Percentiles rank a stretch among this genome's conserved stretches.
Conservation (phyloP, 768 basidiomycete species). For the Boletus fagicola region DNA sequence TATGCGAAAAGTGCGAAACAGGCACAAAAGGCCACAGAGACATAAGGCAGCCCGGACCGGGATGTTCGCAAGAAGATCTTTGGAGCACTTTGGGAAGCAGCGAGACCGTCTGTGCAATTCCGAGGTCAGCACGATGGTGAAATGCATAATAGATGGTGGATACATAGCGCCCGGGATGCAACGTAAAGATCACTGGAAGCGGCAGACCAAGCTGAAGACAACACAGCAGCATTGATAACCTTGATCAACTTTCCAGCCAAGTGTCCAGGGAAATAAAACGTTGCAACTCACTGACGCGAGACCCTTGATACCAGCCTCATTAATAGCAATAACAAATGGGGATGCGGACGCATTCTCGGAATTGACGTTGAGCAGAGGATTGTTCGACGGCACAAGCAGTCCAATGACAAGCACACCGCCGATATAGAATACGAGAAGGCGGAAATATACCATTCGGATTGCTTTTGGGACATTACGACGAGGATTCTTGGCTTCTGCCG, state of each 20-base stretch:
- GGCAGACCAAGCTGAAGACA: slow-evolving; percentile 44
- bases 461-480: slow-evolving; percentile 37
- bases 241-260: background rate
- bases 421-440: slow-evolving; percentile 35
- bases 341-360: slow-evolving; percentile 41
- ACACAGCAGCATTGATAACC: slow-evolving; percentile 34
- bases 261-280: background rate
- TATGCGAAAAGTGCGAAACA: slow-evolving; percentile 37
- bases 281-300: slow-evolving; percentile 40
- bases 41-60: slow-evolving; percentile 42
- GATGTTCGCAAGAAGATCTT: slow-evolving; percentile 44
- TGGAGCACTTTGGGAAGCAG: slow-evolving; percentile 49
- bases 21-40: slow-evolving; percentile 32
- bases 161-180: slow-evolving; percentile 36
- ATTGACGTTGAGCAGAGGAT: slow-evolving; percentile 36
- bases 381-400: slow-evolving; percentile 45
- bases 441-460: slow-evolving; percentile 42
- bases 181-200: slow-evolving; percentile 37
- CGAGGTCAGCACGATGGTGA: slow-evolving; percentile 17
- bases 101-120: slow-evolving; percentile 45
- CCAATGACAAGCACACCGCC: slow-evolving; percentile 43
- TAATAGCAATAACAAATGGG: slow-evolving; percentile 54
- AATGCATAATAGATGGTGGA: background rate
- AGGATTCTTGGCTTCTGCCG: slow-evolving; percentile 49
- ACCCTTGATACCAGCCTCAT: slow-evolving; percentile 50